These are phyloP conservation scores for Aureobasidium vineae DNA, from an alignment of 2,329 filamentous ascomycete genomes.

Conservation along the genomic window DNA sequence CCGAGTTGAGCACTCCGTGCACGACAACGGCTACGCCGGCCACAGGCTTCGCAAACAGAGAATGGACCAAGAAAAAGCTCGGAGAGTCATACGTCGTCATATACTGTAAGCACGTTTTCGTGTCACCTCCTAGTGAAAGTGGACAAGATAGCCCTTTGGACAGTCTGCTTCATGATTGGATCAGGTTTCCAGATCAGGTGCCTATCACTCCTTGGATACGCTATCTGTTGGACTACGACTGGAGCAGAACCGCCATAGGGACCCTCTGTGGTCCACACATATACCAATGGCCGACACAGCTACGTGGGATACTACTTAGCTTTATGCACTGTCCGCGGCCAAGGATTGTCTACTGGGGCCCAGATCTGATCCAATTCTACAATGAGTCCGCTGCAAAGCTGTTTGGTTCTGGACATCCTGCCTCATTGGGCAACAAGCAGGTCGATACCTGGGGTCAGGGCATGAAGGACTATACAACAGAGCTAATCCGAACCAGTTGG, in stretches of 20 bases:
- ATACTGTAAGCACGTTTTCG: slow-evolving; percentile 14
- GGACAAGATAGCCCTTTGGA: not conserved
- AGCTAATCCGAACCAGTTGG: not conserved
- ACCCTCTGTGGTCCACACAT: slow-evolving; percentile 13
- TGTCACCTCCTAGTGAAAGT: not conserved
- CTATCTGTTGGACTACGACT: slow-evolving; percentile 1
- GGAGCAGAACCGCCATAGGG: slow-evolving; percentile 12
- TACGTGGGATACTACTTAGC: not conserved
- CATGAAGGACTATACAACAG: not conserved
- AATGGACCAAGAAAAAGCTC: slow-evolving; percentile 22
- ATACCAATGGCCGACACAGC: not conserved
- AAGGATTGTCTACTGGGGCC: slow-evolving; percentile 14
- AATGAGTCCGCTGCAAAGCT: slow-evolving; percentile 5
- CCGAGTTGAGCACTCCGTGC: not conserved
- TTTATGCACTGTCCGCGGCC: slow-evolving; percentile 8
- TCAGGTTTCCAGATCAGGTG: not conserved
- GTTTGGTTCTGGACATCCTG: not conserved
- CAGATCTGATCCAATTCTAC: slow-evolving; percentile 16
- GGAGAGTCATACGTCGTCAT: slow-evolving; percentile 4
- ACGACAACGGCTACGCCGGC: not conserved
- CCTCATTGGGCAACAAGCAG: slow-evolving; percentile 1
- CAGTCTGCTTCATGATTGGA: slow-evolving; percentile 10
- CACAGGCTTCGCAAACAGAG: not conserved
- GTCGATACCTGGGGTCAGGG: not conserved
- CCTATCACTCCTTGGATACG: not conserved